Percentiles rank a stretch among this genome's conserved stretches.
These are phyloP conservation scores for Zoysia japonica DNA, from an alignment of 176 grass and related monocot genomes.

Conservation along the genomic window DNA sequence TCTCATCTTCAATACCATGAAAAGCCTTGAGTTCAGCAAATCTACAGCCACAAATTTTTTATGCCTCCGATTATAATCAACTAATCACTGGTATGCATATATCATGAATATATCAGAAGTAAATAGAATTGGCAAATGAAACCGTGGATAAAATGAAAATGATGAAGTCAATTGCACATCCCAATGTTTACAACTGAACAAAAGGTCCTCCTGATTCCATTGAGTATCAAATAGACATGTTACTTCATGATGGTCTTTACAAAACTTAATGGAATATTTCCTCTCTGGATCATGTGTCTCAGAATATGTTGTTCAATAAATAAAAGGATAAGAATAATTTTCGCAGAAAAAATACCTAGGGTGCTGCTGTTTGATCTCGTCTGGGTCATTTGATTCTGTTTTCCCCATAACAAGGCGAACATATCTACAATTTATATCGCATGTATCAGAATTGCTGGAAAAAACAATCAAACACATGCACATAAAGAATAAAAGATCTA, in stretches of 20 bases:
- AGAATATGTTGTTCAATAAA: constrained; percentile 4
- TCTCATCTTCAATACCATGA: constrained; percentile 91
- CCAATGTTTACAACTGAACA: constrained; percentile 3
- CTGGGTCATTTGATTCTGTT: constrained; percentile 54
- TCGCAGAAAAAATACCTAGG: constrained; percentile 60
- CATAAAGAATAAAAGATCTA: background rate
- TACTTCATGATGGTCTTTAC: background rate
- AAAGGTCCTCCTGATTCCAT: background rate
- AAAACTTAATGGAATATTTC: background rate
- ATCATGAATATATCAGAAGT: background rate
- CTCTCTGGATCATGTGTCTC: background rate
- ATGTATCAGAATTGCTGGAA: constrained; percentile 1
- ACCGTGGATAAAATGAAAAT: background rate
- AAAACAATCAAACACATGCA: background rate
- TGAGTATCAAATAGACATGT: background rate
- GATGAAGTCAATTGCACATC: background rate
- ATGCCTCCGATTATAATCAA: constrained; percentile 1
- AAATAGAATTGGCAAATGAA: background rate
- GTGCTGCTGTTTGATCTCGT: constrained; percentile 66
- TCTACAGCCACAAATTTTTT: constrained; percentile 43
- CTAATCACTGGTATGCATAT: constrained; percentile 4
- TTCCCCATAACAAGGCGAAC: constrained; percentile 83
- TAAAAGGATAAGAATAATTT: background rate
- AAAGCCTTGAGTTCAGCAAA: constrained; percentile 73
- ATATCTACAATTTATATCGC: constrained; percentile 55